Evolutionary conservation across 768 basidiomycete genomes (phyloP), one percentile per base, ranked within the genome.

Genomic region (Pulveroboletus sp.): DNA sequence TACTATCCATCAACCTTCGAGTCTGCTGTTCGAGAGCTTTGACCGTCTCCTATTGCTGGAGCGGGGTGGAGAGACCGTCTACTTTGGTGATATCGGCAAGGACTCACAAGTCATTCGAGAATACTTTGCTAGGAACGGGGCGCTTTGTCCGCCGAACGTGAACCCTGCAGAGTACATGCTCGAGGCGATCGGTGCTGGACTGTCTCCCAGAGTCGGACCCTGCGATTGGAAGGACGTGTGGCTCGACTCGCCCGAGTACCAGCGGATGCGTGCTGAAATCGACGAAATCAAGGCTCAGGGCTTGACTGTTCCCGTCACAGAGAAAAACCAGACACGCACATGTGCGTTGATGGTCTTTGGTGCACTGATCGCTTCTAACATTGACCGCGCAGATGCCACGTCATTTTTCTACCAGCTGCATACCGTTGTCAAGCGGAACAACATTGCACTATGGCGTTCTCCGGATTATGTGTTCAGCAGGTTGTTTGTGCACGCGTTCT

Each of bases 141-240:
- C 65, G 5, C 53, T 66, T 27, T 93, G 89, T 65, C 89, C 89
- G 4, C 42, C 78, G 0, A 83, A 84, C 53, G 83, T 83, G 60
- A 95, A 95, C 64, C 89, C 88, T 5, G 81, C 79, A 0, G 79
- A 90, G 66, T 89, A 80, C 58, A 85, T 87, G 82, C 75, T 93
- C 4, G 84, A 88, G 48, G 88, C 84, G n/a, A 92, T 92, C 51
- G 91, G 92, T 53, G 89, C 90, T 48, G 89, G 89, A 43, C 76
- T 87, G 39, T 75, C 83, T 10, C 77, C 84, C 0, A 76, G 82
- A 42, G 76, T 90, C 33, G 87, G 87, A 1, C 77, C 84, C 48
- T 80, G 82, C 30, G 92, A 95, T 60, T 95, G 93, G 93, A 82
- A 83, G 48, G 82, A 89, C 54, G 73, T 91, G 43, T 95, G 93